phyloP scores from a whole-genome alignment of 257 asterid species.

The Sherardia arvensis region DNA sequence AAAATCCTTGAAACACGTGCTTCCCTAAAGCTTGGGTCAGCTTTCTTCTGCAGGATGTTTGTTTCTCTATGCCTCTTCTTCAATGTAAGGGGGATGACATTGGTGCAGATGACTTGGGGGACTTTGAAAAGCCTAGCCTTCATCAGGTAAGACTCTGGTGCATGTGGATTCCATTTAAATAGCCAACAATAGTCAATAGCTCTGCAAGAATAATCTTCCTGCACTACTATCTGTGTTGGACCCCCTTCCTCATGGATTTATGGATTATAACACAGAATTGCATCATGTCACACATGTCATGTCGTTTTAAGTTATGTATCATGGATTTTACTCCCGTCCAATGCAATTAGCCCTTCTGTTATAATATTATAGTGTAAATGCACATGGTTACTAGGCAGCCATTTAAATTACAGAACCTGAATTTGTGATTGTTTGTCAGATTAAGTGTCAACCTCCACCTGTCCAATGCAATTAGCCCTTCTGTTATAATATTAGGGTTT shows the following conservation, averaged over 20 bases:
- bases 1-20: background rate
- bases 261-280: background rate
- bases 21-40: slow-evolving; percentile 11
- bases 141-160: slow-evolving; percentile 52
- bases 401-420: background rate
- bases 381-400: background rate
- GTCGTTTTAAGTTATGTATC: background rate
- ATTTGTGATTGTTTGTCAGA: background rate
- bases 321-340: background rate
- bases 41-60: slow-evolving; percentile 50
- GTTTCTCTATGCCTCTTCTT: slow-evolving; percentile 87
- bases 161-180: background rate
- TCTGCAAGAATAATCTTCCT: too few species aligned
- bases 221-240: background rate
- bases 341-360: background rate
- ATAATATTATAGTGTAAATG: background rate
- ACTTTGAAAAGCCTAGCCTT: slow-evolving; percentile 56
- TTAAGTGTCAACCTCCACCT: background rate
- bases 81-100: slow-evolving; percentile 66
- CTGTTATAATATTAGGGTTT: background rate
- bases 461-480: background rate
- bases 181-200: background rate
- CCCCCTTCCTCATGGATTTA: background rate
- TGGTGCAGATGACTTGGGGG: slow-evolving; percentile 68
- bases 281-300: background rate